These are phyloP conservation scores for Phytophthora podocarpi DNA, from an alignment of 352 stramenopile species.

Conservation along the genomic window DNA sequence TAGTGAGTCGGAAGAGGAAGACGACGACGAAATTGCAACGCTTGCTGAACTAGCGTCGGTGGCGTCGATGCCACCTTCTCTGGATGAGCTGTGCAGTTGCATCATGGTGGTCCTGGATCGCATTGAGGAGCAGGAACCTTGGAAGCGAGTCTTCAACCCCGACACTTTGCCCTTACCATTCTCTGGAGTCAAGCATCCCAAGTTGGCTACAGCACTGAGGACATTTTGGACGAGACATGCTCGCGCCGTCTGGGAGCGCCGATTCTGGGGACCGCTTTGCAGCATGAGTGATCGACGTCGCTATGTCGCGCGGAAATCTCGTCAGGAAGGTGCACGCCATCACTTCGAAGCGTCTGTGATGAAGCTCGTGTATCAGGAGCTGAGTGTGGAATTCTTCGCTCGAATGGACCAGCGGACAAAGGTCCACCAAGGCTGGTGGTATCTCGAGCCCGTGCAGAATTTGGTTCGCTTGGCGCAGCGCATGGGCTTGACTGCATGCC, in stretches of 20 bases:
- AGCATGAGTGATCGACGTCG: background rate
- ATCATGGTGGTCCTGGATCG: constrained; percentile 9
- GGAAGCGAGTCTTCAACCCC: constrained; percentile 11
- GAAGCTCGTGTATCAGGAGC: constrained; percentile 6
- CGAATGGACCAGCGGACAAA: constrained; percentile 14
- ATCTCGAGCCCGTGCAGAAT: constrained; percentile 3
- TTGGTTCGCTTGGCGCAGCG: constrained; percentile 12
- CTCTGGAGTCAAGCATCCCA: background rate
- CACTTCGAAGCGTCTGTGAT: constrained; percentile 22
- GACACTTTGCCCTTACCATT: constrained; percentile 12
- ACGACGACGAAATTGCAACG: too few relatives aligned
- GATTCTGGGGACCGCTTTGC: constrained; percentile 27
- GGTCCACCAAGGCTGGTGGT: constrained; percentile 32
- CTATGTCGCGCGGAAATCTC: background rate
- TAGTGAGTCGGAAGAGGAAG: too few relatives aligned
- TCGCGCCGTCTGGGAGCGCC: constrained; percentile 37
- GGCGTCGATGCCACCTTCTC: background rate
- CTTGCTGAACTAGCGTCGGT: too few relatives aligned
- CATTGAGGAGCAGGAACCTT: constrained; percentile 14
- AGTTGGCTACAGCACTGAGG: constrained; percentile 9
- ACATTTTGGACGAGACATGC: constrained; percentile 22
- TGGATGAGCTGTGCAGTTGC: background rate
- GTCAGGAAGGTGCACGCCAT: constrained; percentile 21
- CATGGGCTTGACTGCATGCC: constrained; percentile 2
- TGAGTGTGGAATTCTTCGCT: constrained; percentile 28